Evolutionary conservation across 768 basidiomycete genomes (phyloP), one percentile per base, ranked within the genome.

Genomic region (Leccinum disarticulatum): DNA sequence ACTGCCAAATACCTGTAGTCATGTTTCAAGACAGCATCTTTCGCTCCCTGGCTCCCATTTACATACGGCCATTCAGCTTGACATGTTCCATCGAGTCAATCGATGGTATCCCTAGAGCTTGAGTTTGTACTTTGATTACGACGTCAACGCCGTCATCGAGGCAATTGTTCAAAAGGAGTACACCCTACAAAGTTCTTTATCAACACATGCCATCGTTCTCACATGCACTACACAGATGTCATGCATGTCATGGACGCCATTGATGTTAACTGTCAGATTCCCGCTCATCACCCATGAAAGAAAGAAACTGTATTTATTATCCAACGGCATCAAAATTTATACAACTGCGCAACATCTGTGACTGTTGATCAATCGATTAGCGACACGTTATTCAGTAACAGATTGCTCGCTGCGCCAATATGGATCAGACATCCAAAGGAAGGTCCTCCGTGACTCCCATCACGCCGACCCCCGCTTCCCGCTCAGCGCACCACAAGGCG

Each of bases 361-460:
- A 31, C 27, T 25, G 6, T 3, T 50, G 0, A 31, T 71, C 6
- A 72, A 6, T 3, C 47, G 0, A 35, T 73, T 8, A 72, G 62
- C 27, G 17, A 46, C 3, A 28, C 3, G 1, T 28, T 11, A 51
- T n/a, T 8, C 7, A 33, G 56, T 0, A 17, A 4, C 2, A 54
- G n/a, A 52, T 55, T 54, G 62, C 61, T 52, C 41, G 69, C 65
- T 70, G 66, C 64, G 72, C 66, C 72, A 50, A 54, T 36, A 74
- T 68, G 70, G 76, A 74, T 90, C 88, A 90, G 88, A 90, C 88
- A 91, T 90, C 88, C 88, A 87, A 89, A 87, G 88, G 88, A 91
- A 89, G 89, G 84, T 85, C 79, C 74, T 83, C 79, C 28, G 67
- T 66, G 74, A 72, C 88, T 80, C 85, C 79, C 88, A 91, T 83